A percentile compares a stretch with the other conserved stretches of the same genome.
These are phyloP conservation scores for Keithomyces neogunnii DNA, from an alignment of 2,329 filamentous ascomycete genomes.

Conservation along the genomic window DNA sequence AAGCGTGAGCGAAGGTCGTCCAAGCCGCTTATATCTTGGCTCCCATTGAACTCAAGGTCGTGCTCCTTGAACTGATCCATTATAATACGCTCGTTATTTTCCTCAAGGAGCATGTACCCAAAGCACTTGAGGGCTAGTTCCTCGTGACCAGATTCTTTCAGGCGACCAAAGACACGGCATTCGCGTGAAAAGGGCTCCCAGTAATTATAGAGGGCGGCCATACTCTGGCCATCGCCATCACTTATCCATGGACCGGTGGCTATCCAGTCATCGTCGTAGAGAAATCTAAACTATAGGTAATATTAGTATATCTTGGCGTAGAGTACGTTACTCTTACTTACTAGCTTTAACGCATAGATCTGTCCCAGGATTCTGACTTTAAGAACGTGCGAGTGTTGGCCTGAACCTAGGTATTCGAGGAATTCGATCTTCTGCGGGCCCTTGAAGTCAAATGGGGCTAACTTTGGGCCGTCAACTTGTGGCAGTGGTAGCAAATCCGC, in stretches of 20 bases:
- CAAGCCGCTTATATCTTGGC: background rate
- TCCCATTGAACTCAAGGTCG: background rate
- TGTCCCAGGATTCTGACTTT: slow-evolving; percentile 9
- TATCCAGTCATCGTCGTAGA: too few species aligned
- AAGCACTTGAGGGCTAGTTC: slow-evolving; percentile 15
- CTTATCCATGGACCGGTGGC: too few species aligned
- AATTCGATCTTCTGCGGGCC: slow-evolving; percentile 4
- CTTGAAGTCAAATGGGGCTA: background rate
- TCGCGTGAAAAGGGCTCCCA: slow-evolving; percentile 17
- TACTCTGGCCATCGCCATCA: too few species aligned
- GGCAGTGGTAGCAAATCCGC: background rate
- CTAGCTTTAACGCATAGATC: slow-evolving; percentile 14
- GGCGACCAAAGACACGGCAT: slow-evolving; percentile 19
- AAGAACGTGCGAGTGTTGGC: slow-evolving; percentile 11
- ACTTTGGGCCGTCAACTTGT: background rate
- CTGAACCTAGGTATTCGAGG: slow-evolving; percentile 10
- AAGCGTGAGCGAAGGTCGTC: background rate
- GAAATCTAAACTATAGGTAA: background rate
- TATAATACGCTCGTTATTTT: slow-evolving; percentile 8
- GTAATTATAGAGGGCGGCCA: slow-evolving; percentile 10
- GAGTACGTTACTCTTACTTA: background rate
- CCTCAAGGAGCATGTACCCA: slow-evolving; percentile 18
- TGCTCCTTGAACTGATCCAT: background rate
- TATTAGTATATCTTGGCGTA: background rate
- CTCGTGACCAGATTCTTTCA: slow-evolving; percentile 16